These are phyloP conservation scores for Moesziomyces globuligerus DNA, from an alignment of 1,284 basidiomycete species.

Conservation along the genomic window DNA sequence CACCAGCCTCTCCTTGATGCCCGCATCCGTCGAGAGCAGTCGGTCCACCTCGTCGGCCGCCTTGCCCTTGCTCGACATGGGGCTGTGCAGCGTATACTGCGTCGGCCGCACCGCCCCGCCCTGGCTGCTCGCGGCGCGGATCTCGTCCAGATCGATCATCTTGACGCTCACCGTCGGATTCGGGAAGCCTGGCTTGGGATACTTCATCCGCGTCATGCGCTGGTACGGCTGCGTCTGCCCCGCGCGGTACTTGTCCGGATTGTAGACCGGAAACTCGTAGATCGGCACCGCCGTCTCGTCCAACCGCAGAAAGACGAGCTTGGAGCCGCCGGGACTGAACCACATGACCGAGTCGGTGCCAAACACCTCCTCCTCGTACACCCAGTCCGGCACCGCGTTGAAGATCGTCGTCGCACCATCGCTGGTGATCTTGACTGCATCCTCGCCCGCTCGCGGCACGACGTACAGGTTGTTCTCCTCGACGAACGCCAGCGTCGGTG, in stretches of 20 bases:
- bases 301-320: conserved; percentile 83
- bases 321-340: conserved; percentile 86
- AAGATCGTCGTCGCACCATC: conserved; percentile 86
- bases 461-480: conserved; percentile 56
- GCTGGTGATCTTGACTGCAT: conserved; percentile 80
- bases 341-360: conserved; percentile 79
- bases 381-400: conserved; percentile 91
- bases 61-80: conserved; percentile 21
- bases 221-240: conserved; percentile 56
- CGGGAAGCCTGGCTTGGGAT: conserved; percentile 80
- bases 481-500: conserved; percentile 47
- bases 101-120: conserved; percentile 15
- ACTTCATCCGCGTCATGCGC: conserved; percentile 60
- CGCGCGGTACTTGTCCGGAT: conserved; percentile 67
- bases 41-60: conserved; percentile 68
- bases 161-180: conserved; percentile 88
- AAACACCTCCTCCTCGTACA: conserved; percentile 73
- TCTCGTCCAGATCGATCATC: conserved; percentile 69
- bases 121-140: conserved; percentile 12
- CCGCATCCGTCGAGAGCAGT: conserved; percentile 72
- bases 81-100: conserved; percentile 34
- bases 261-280: conserved; percentile 89
- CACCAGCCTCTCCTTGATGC: conserved; percentile 72
- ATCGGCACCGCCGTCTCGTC: conserved; percentile 89
- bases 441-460: conserved; percentile 20